Evolutionary conservation across 148 eudicot genomes (phyloP).

Genomic region (Rhododendron ovatum): DNA sequence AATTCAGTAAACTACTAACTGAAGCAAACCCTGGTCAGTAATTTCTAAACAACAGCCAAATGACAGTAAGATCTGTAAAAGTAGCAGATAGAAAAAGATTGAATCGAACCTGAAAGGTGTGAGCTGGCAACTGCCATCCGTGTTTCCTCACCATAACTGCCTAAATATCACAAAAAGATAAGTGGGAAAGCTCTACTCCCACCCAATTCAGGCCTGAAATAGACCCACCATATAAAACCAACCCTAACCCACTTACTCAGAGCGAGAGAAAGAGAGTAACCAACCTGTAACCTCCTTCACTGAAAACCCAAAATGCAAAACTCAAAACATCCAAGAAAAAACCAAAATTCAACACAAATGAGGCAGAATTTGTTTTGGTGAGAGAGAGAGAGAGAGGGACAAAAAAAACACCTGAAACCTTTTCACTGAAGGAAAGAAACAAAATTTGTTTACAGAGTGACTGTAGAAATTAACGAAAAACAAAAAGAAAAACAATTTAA

Average conservation of each 20-base stretch:
- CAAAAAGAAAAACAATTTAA: background rate
- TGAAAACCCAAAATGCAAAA: background rate
- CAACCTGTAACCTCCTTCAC: background rate
- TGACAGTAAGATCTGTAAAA: background rate
- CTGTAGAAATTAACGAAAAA: background rate
- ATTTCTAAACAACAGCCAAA: background rate
- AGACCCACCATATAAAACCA: background rate
- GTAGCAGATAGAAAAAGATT: background rate
- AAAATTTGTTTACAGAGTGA: background rate
- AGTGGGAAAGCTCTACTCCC: background rate
- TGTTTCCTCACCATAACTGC: constrained; percentile 82
- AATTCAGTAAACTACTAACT: background rate
- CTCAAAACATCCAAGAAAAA: background rate
- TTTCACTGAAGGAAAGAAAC: background rate
- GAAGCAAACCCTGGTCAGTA: background rate
- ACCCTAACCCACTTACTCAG: background rate
- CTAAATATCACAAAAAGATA: background rate
- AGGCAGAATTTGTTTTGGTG: background rate
- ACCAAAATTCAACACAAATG: background rate
- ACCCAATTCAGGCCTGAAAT: background rate
- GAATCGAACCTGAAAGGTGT: constrained; percentile 77
- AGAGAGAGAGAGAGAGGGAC: background rate
- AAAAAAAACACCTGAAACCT: background rate
- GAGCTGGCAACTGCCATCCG: constrained; percentile 97
- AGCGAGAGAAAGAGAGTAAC: background rate